Evolutionary conservation across 306 rosid species (phyloP).

Genomic region (Calophaca sinica): DNA sequence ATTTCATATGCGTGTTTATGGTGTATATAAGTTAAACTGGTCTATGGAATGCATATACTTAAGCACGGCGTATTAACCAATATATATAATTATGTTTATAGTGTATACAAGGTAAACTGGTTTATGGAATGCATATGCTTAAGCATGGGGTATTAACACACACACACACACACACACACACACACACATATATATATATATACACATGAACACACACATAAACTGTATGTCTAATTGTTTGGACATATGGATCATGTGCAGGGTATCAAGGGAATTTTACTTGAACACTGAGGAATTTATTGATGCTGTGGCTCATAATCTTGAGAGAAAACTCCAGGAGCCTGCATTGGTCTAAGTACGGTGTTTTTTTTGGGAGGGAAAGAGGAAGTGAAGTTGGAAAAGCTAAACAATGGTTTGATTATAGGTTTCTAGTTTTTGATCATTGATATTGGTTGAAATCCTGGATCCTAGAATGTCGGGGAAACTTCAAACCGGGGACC

Average conservation of each 20-base stretch:
- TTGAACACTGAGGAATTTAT: constrained; percentile 89
- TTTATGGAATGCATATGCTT: not conserved
- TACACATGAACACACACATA: no score
- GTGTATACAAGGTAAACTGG: not conserved
- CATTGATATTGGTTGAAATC: constrained; percentile 29
- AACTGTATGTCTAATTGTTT: constrained; percentile 23
- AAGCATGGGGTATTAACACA: not conserved
- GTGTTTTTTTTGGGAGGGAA: not conserved
- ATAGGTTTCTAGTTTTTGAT: not conserved
- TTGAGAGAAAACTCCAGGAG: constrained; percentile 61
- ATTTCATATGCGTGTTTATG: not conserved
- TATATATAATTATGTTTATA: no score
- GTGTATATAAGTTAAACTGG: not conserved
- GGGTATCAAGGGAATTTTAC: constrained; percentile 84
- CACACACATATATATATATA: no score
- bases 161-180: no score
- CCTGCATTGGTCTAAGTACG: constrained; percentile 50
- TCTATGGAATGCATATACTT: not conserved
- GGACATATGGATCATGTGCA: constrained; percentile 47
- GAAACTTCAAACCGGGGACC: not conserved
- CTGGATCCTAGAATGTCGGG: not conserved
- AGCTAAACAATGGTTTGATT: not conserved
- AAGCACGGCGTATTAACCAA: no score
- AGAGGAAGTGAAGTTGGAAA: not conserved
- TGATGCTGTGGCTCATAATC: constrained; percentile 78